Evolutionary conservation across 2,329 filamentous ascomycete genomes (phyloP), one percentile per base, ranked within the genome.

Genomic region (Talaromyces rugulosus): DNA sequence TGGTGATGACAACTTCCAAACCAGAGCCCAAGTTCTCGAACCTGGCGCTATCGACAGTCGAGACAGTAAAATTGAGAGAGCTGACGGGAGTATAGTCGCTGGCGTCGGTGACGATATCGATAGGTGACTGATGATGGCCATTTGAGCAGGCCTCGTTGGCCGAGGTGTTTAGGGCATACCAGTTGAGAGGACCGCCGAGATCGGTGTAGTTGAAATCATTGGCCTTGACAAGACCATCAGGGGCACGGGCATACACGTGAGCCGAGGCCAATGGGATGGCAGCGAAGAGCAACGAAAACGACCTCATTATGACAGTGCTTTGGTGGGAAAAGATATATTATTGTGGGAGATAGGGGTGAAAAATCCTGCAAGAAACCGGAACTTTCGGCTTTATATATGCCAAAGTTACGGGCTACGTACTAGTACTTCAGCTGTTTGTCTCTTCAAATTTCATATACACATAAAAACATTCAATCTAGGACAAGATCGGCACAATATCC

Each of bases 71-170:
- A 16, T 60, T 56, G 11, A 73, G 18, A n/a, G 64, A 62, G n/a
- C 63, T 64, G 31, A 62, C 47, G 2, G 61, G n/a, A 18, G 64
- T 64, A 23, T 68, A 65, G 31, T 64, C 54, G 53, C 70, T 67
- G 18, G 63, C 58, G 3, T 65, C 36, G 36, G 61, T 66, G 42
- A 69, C 74, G 64, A 87, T 72, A 69, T 85, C 80, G 70, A 87
- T 85, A 59, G 85, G 85, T 0, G 83, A 86, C 70, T 87, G 85
- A 58, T 77, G 72, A 14, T 66, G 76, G 40, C 85, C 83, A 2
- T 69, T 72, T 44, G 78, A 79, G 69, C 85, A 87, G 11, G 75
- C 70, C 9, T 70, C 68, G 70, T 84, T 84, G 16, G 74, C 72
- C 16, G 68, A 58, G 5, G 27, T 36, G 55, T 77, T 71, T 30